Percentiles rank a stretch among this genome's conserved stretches.
Evolutionary conservation across 2,329 filamentous ascomycete species (phyloP).

Genomic region (Colletotrichum endophyticum): DNA sequence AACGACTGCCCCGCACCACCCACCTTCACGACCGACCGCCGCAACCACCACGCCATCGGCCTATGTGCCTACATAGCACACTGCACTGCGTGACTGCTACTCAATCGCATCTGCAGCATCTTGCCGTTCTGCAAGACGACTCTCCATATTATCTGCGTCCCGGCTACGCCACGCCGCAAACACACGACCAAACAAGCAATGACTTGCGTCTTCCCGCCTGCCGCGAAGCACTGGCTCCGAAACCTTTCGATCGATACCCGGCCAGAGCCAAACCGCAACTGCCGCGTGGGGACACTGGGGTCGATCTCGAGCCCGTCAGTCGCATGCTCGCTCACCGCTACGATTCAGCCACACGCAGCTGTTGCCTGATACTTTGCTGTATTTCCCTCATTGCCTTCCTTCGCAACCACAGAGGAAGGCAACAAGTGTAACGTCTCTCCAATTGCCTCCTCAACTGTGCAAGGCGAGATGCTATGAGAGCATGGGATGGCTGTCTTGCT

Average conservation of each 20-base stretch:
- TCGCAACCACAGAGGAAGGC: not conserved
- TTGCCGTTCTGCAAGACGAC: not conserved
- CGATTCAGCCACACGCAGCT: not conserved
- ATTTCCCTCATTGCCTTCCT: not conserved
- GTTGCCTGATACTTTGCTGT: not conserved
- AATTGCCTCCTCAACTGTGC: not conserved
- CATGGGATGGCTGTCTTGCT: conserved; percentile 2
- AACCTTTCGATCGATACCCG: not conserved
- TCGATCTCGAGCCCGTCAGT: conserved; percentile 4
- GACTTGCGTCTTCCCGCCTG: conserved; percentile 6
- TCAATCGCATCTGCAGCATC: not conserved
- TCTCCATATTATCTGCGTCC: not conserved
- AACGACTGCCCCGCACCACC: not conserved
- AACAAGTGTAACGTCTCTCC: conserved; percentile 7
- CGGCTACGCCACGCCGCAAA: not conserved
- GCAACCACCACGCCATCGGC: not conserved
- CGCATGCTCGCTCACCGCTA: conserved; percentile 1
- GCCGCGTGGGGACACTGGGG: conserved; percentile 4
- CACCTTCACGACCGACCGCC: not conserved
- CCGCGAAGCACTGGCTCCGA: not conserved
- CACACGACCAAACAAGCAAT: conserved; percentile 1
- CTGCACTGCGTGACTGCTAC: not conserved
- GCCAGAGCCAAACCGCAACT: not conserved
- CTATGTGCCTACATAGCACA: not conserved
- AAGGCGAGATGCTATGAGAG: not conserved